phyloP scores from a whole-genome alignment of 2,329 filamentous ascomycete genomes.

The Exophiala oligosperma region DNA sequence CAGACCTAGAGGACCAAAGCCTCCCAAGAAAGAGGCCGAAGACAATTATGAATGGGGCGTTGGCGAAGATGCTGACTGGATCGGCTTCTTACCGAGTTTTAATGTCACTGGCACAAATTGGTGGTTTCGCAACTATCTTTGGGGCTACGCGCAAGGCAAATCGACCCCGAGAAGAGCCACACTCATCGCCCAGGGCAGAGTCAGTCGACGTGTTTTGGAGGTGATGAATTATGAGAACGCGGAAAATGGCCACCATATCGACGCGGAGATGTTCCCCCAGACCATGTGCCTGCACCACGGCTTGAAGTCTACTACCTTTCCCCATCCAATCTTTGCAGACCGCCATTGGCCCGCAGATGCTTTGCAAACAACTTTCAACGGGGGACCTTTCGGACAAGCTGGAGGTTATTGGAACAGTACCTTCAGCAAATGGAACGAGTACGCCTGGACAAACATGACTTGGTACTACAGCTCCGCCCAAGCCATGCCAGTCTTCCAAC shows the following conservation, averaged over 20 bases:
- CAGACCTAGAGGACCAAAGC: slow-evolving; percentile 61
- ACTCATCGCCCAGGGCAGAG: slow-evolving; percentile 74
- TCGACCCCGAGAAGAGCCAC: slow-evolving; percentile 70
- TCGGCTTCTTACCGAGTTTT: slow-evolving; percentile 77
- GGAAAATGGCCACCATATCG: slow-evolving; percentile 68
- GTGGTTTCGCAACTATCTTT: slow-evolving; percentile 45
- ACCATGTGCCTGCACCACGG: slow-evolving; percentile 74
- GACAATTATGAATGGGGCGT: slow-evolving; percentile 76
- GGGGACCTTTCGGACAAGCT: slow-evolving; percentile 34
- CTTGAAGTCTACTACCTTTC: slow-evolving; percentile 74
- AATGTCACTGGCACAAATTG: slow-evolving; percentile 71
- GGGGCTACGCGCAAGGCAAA: slow-evolving; percentile 44
- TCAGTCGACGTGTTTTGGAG: slow-evolving; percentile 70
- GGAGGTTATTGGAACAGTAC: slow-evolving; percentile 36
- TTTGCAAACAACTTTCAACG: slow-evolving; percentile 36
- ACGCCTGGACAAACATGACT: slow-evolving; percentile 36
- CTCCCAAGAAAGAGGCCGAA: slow-evolving; percentile 57
- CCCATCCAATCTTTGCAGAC: slow-evolving; percentile 78
- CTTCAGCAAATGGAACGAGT: slow-evolving; percentile 37
- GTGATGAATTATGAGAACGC: slow-evolving; percentile 77
- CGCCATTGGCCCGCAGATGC: slow-evolving; percentile 59
- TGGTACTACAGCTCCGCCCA: slow-evolving; percentile 37
- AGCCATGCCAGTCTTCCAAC: slow-evolving; percentile 36
- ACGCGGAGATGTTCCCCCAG: slow-evolving; percentile 77
- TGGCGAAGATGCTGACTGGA: slow-evolving; percentile 72